phyloP scores from a whole-genome alignment of 352 stramenopile genomes.

The Globisporangium orthogonon region DNA sequence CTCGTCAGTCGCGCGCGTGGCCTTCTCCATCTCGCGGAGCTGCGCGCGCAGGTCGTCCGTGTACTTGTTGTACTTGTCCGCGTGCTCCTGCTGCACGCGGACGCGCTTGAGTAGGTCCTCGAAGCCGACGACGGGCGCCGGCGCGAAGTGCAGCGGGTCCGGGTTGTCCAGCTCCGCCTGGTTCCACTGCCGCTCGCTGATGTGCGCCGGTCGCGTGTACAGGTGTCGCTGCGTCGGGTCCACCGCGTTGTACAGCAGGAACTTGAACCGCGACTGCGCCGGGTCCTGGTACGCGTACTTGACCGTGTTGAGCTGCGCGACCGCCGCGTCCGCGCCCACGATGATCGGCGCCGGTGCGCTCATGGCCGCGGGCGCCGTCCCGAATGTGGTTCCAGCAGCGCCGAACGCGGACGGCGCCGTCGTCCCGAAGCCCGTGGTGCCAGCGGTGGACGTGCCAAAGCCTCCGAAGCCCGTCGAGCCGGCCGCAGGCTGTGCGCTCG shows the following conservation, averaged over 20 bases:
- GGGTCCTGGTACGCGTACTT: constrained; percentile 83
- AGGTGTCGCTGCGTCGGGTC: constrained; percentile 76
- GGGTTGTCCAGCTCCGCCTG: constrained; percentile 84
- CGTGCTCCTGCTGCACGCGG: constrained; percentile 73
- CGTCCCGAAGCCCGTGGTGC: not conserved
- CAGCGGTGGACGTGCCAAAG: constrained; percentile 23
- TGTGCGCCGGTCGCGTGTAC: constrained; percentile 71
- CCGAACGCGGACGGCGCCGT: constrained; percentile 1
- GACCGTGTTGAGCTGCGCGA: constrained; percentile 75
- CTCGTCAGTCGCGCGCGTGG: constrained; percentile 68
- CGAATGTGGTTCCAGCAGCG: constrained; percentile 19
- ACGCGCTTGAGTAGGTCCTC: constrained; percentile 78
- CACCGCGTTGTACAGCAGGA: constrained; percentile 87
- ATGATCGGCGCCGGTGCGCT: constrained; percentile 65
- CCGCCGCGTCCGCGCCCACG: constrained; percentile 58
- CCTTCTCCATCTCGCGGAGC: constrained; percentile 79
- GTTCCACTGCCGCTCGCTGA: constrained; percentile 83
- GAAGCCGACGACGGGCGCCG: constrained; percentile 73
- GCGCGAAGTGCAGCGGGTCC: constrained; percentile 72
- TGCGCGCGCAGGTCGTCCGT: constrained; percentile 68
- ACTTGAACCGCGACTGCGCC: constrained; percentile 84
- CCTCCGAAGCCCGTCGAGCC: constrained; percentile 22
- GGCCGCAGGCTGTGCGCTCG: constrained; percentile 4
- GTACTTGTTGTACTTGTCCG: constrained; percentile 78
- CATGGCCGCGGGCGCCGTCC: constrained; percentile 22